Evolutionary conservation across 495 filamentous ascomycete species (phyloP).

Genomic region (Diplogelasinospora grovesii): DNA sequence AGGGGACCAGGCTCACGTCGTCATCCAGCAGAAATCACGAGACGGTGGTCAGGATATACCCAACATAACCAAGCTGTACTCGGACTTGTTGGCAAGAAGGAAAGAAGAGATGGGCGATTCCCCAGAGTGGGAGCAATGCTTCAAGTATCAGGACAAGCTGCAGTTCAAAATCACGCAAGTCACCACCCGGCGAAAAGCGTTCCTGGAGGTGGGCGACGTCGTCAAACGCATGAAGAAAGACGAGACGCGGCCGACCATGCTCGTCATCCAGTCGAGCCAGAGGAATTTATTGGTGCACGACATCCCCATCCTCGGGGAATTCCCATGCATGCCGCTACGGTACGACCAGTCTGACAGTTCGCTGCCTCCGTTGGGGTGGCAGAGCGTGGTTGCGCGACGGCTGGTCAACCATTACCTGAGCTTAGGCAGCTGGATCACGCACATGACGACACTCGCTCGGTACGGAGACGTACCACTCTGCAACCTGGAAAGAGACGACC

Average conservation of each 20-base stretch:
- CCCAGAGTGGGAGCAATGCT: conserved; percentile 67
- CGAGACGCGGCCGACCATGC: conserved; percentile 65
- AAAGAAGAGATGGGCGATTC: conserved; percentile 61
- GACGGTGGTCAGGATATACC: conserved; percentile 74
- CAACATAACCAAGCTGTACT: conserved; percentile 85
- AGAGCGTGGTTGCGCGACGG: conserved; percentile 77
- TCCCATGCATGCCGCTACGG: conserved; percentile 73
- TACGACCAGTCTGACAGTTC: conserved; percentile 79
- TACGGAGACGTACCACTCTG: conserved; percentile 94
- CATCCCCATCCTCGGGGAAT: conserved; percentile 75
- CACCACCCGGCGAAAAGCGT: conserved; percentile 78
- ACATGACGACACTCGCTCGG: conserved; percentile 75
- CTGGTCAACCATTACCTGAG: conserved; percentile 85
- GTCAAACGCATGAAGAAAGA: conserved; percentile 85
- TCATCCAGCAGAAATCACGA: conserved; percentile 72
- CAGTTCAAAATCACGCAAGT: conserved; percentile 82
- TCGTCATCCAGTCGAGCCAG: conserved; percentile 89
- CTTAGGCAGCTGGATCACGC: conserved; percentile 83
- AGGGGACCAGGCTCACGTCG: conserved; percentile 71
- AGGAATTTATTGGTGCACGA: conserved; percentile 73
- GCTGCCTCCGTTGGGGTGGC: conserved; percentile 89
- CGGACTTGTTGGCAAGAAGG: conserved; percentile 61
- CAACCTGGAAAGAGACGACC: conserved; percentile 91
- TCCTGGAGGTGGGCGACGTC: conserved; percentile 76
- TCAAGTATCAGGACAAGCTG: conserved; percentile 82